Percentiles rank a stretch among this genome's conserved stretches.
Conservation (phyloP, 2,329 filamentous ascomycete species). For the Aspergillus persii region DNA sequence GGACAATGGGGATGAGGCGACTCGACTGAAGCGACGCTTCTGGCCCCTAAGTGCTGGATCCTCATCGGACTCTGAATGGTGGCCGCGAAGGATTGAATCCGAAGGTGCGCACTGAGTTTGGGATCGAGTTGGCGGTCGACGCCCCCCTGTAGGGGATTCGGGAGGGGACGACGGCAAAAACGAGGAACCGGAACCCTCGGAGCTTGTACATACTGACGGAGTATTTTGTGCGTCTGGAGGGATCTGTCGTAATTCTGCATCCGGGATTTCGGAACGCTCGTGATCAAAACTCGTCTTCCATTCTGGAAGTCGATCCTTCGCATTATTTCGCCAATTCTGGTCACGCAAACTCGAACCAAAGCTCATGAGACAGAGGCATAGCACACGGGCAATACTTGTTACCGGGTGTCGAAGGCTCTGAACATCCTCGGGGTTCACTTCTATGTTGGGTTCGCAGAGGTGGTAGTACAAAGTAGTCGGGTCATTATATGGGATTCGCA, state of each 20-base stretch:
- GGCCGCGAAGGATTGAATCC: conserved; percentile 4
- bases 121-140: conserved; percentile 18
- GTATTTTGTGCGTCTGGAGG: conserved; percentile 16
- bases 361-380: too few species aligned
- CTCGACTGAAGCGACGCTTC: conserved; percentile 24
- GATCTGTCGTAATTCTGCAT: conserved; percentile 17
- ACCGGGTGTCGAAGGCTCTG: conserved; percentile 8
- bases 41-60: conserved; percentile 8
- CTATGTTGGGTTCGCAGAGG: conserved; percentile 22
- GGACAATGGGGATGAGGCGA: conserved; percentile 15
- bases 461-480: conserved; percentile 14
- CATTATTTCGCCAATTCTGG: too few species aligned
- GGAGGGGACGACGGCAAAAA: conserved; percentile 21
- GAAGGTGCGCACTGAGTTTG: conserved; percentile 15
- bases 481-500: conserved; percentile 19
- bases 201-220: conserved; percentile 15
- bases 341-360: too few species aligned
- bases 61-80: conserved; percentile 17
- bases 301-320: background rate
- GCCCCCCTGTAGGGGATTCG: conserved; percentile 7
- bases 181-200: conserved; percentile 12
- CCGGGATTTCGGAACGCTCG: conserved; percentile 18
- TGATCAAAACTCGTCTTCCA: conserved; percentile 23
- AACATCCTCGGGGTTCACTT: conserved; percentile 13
- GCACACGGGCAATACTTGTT: too few species aligned